Evolutionary conservation across 2,329 filamentous ascomycete genomes (phyloP), one percentile per base, ranked within the genome.

Genomic region (Pseudogymnoascus pannorum): DNA sequence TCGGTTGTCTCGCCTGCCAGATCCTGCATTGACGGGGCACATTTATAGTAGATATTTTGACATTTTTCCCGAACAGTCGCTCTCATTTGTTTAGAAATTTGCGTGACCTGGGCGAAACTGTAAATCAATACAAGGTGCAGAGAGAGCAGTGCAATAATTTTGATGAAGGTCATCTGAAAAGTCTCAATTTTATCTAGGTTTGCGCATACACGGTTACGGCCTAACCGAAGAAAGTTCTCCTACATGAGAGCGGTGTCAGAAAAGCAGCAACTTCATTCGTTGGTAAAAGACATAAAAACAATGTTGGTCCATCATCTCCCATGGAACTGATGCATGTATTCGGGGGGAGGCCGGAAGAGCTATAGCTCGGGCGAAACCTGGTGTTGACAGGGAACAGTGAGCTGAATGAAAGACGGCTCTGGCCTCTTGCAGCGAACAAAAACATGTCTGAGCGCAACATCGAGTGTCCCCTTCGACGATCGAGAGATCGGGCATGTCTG

Each of bases 1-100:
- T 16, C 26, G 48, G 48, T 54, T 31, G 48, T 54, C 48, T 54
- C 48, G 48, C 48, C 48, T 54, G 48, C 26, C 26, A 54, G 48
- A 54, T 31, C 48, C 26, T 31, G 48, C 26, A 54, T 11, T 54
- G 24, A 54, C 24, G 26, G 48, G 9, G 9, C n/a, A 54, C 24
- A 31, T 31, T 18, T 18, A 54, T 31, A 31, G 9, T 18, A n/a
- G n/a, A 31, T 31, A 9, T 31, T 6, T 31, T 31, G 48, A 54
- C 26, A 31, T 54, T 54, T 42, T 54, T 6, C 48, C 48, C 9
- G 48, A 2, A 54, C 48, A 54, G 31, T n/a, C 5, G 9, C 9
- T 18, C 26, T 31, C 48, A 54, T 54, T 54, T 54, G 48, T 9
- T 29, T 31, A 18, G 24, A 54, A 54, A n/a, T 54, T 54, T 26